These are phyloP conservation scores for Verticillium dahliae DNA, from an alignment of 2,329 filamentous ascomycete genomes.

Conservation along the genomic window DNA sequence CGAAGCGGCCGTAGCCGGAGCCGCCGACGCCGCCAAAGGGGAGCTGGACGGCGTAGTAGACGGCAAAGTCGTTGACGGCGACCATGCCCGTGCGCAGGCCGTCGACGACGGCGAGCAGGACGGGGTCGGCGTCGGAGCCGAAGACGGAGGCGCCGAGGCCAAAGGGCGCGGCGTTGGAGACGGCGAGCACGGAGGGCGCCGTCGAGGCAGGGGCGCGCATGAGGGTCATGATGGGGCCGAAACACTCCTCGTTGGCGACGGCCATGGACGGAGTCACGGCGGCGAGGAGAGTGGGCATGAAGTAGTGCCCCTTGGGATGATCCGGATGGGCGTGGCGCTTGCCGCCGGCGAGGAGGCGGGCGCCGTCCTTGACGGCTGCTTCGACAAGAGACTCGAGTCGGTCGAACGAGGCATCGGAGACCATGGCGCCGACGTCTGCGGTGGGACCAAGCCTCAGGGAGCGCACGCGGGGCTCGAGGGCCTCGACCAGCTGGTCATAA, in stretches of 20 bases:
- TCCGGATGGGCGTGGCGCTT: slow-evolving; percentile 63
- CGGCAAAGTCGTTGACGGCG: slow-evolving; percentile 90
- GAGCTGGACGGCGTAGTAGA: slow-evolving; percentile 87
- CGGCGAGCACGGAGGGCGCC: slow-evolving; percentile 56
- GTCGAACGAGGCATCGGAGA: slow-evolving; percentile 70
- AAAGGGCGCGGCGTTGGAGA: slow-evolving; percentile 81
- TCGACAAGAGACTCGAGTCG: slow-evolving; percentile 70
- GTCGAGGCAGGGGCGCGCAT: slow-evolving; percentile 64
- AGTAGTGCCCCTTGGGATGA: slow-evolving; percentile 80
- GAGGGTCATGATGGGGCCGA: slow-evolving; percentile 82
- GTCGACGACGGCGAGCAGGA: slow-evolving; percentile 57
- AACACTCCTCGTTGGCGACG: slow-evolving; percentile 86
- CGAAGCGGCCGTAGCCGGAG: slow-evolving; percentile 89
- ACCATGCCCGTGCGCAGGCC: slow-evolving; percentile 83
- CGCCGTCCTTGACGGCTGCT: slow-evolving; percentile 73
- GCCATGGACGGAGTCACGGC: slow-evolving; percentile 81
- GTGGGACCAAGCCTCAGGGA: slow-evolving; percentile 69
- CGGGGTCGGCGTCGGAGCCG: slow-evolving; percentile 55
- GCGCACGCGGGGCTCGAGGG: slow-evolving; percentile 67
- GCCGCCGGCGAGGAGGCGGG: slow-evolving; percentile 75
- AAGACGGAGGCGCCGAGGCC: slow-evolving; percentile 88
- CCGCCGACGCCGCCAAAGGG: slow-evolving; percentile 90
- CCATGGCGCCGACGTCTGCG: slow-evolving; percentile 83
- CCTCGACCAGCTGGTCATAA: slow-evolving; percentile 65
- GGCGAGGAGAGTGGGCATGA: slow-evolving; percentile 82